Conservation (phyloP, 2,329 filamentous ascomycete genomes). For the Cryphonectria carpinicola region DNA sequence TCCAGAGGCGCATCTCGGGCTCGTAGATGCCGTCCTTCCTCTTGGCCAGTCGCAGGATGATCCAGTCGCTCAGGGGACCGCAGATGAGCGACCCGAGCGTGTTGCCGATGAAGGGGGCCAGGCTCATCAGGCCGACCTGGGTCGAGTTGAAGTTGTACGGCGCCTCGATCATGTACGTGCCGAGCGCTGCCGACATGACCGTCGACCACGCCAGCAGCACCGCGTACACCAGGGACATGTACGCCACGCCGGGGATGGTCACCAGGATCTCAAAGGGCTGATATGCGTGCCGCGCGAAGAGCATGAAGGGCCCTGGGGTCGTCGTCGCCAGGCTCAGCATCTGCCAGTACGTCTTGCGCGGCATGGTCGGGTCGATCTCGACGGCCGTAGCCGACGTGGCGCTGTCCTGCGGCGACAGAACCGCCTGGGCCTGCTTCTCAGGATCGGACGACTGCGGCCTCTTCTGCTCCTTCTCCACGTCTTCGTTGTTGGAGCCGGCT, state of each 20-base stretch:
- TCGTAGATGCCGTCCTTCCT: conserved; percentile 42
- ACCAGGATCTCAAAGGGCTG: conserved; percentile 29
- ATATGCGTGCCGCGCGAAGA: conserved; percentile 28
- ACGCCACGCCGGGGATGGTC: conserved; percentile 28
- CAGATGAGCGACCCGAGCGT: conserved; percentile 40
- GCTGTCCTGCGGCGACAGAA: neutral
- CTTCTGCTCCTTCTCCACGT: neutral
- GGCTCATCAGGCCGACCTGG: conserved; percentile 29
- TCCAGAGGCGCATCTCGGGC: conserved; percentile 42
- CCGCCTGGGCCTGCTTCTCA: conserved; percentile 20
- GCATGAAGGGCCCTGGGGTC: conserved; percentile 22
- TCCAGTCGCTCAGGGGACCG: conserved; percentile 40
- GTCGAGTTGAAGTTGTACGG: conserved; percentile 28
- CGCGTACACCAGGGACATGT: conserved; percentile 29
- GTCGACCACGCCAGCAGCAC: conserved; percentile 28
- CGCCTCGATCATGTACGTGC: conserved; percentile 27
- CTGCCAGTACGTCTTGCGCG: conserved; percentile 28
- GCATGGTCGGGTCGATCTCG: conserved; percentile 20
- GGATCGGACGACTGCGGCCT: conserved; percentile 12
- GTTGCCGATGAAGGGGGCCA: conserved; percentile 29
- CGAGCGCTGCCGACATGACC: conserved; percentile 24
- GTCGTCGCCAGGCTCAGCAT: conserved; percentile 26
- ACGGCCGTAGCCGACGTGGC: neutral
- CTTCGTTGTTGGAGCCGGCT: neutral
- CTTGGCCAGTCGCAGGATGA: conserved; percentile 39